Base-by-base conservation (phyloP, 495 filamentous ascomycete genomes). In the Cryomyces minteri region DNA sequence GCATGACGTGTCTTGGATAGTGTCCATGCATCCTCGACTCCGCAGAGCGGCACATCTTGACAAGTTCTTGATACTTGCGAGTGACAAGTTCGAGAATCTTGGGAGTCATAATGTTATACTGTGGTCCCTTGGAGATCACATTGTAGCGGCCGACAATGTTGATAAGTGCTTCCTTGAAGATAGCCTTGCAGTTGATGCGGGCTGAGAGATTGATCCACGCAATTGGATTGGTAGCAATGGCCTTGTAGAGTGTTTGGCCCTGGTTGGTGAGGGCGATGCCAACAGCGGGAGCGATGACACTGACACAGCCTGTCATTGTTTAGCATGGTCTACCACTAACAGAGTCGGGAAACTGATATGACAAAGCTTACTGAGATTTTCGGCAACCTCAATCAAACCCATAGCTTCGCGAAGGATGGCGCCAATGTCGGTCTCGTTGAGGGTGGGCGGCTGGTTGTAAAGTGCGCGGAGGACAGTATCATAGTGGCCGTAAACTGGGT, bases 161-260 rank as follows among this genome's bases (percentile, higher is more conserved):
- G 45, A 68, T 55, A 14, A 73, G 51, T 9, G 65, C 58, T 47
- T 73, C 70, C 6, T 61, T 54, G 59, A 67, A 69, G 37, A 74
- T 65, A 6, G 54, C 9, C 31, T 57, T 53, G 1, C 64, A 69
- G 40, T 59, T 57, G 38, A 74, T 51, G 5, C 59, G 62, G 9
- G 41, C 40, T 12, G 54, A 67, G 3, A 72, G 52, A 32, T 54
- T 52, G 11, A 63, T 46, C 70, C 71, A 76, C 0, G 30, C 46
- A 25, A 58, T 51, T 1, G 70, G 65, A 9, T 58, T 55, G 4
- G 38, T 40, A 12, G 54, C 39, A 43, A 76, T 64, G 10, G 63
- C 51, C 1, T 50, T 44, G 47, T 59, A 68, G 8, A 73, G 53
- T 5, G 49, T 14, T 34, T 68, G 62, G 32, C 58, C 63, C 8